Base-by-base conservation (phyloP, 1,284 basidiomycete species). In the Tranzscheliella williamsii region DNA sequence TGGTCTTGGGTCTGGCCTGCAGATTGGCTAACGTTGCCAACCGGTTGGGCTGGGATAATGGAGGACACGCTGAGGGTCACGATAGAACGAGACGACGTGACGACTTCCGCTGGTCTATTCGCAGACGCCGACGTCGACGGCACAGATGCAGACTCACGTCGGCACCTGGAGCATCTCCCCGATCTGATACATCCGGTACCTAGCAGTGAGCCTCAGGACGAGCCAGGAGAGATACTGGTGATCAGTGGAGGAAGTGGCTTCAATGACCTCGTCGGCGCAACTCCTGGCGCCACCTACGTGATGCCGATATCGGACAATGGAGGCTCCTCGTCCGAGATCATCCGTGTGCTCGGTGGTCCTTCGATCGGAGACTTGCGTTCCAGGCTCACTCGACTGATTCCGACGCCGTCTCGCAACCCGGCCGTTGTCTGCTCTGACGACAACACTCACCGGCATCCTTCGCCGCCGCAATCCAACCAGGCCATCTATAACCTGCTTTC, bases 371-470 rank as follows among this genome's bases (percentile, higher is more conserved):
- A 76, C 51, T 55, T 91, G 57, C 85, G 89, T 20, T 90, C 89
- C 21, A 83, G 90, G 30, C 82, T 91, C 12, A 84, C 91, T 44
- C 85, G 89, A 5, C 81, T 91, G 43, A 91, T 91, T 57, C 89
- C 89, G 5, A 70, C 81, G 15, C 82, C 84, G 2, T 81, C 54
- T 31, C 34, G 48, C 22, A 36, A 40, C 29, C 21, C 85, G 86
- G 5, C 84, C 86, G 18, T 79, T 87, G 50, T 50, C 26, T 18
- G 60, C 39, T n/a, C 73, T 72, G 8, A 21, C 6, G 51, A 4
- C 45, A 44, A 37, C 5, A 5, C 13, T 11, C 21, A 21, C 35
- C 12, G 41, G 70, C 27, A 38, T 8, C 6, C 21, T 11, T 7
- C 38, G 4, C 40, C 54, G 15, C 64, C 53, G 38, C 45, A 60